Conservation (phyloP, 129 eudicot genomes). For the Smallanthus sonchifolius region DNA sequence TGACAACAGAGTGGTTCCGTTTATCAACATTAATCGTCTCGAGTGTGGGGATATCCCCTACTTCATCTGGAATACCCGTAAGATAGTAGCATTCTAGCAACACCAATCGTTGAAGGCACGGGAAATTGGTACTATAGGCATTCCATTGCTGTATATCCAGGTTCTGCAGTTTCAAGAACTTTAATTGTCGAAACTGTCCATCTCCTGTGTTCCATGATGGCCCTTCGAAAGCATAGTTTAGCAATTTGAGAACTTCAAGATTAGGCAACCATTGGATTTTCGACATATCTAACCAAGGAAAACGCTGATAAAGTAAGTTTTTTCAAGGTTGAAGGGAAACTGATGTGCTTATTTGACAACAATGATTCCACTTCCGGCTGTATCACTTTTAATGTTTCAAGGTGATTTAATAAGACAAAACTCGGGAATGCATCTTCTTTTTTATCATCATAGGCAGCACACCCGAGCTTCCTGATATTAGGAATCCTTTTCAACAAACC, state of each 20-base stretch:
- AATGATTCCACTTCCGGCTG: slow-evolving; percentile 17
- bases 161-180: slow-evolving; percentile 20
- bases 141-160: slow-evolving; percentile 21
- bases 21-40: slow-evolving; percentile 19
- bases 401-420: slow-evolving; percentile 17
- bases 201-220: slow-evolving; percentile 10
- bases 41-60: slow-evolving; percentile 21
- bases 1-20: slow-evolving; percentile 12
- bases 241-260: slow-evolving; percentile 20
- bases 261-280: slow-evolving; percentile 17
- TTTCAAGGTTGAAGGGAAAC: slow-evolving; percentile 11
- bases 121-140: slow-evolving; percentile 10
- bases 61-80: slow-evolving; percentile 14
- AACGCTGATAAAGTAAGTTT: slow-evolving; percentile 22
- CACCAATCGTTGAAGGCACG: slow-evolving; percentile 26
- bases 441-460: slow-evolving; percentile 21
- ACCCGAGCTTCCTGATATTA: slow-evolving; percentile 29
- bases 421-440: slow-evolving; percentile 6
- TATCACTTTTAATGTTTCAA: slow-evolving; percentile 25
- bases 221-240: slow-evolving; percentile 19
- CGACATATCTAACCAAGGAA: slow-evolving; percentile 18
- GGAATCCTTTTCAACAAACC: slow-evolving; percentile 28
- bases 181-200: slow-evolving; percentile 13
- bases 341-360: background rate
- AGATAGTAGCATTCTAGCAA: slow-evolving; percentile 27